Evolutionary conservation across 75 land plant genomes (phyloP), one percentile per base, ranked within the genome.

Genomic region (Azolla pinnata): DNA sequence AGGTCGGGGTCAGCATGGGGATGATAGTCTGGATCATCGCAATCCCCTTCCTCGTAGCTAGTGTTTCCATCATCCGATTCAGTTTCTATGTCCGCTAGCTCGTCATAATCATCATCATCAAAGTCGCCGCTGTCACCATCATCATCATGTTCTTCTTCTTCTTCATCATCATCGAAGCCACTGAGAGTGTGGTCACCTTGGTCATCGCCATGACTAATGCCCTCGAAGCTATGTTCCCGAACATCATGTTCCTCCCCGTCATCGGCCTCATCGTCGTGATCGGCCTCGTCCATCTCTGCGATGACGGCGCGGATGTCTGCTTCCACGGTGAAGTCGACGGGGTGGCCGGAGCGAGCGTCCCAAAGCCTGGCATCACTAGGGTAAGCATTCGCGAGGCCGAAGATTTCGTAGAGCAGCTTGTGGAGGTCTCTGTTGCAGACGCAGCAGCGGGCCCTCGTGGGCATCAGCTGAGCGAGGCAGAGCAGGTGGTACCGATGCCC

Each of bases 391-490:
- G 29, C 54, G 1, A 52, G 24, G 5, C 54, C 54, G 27, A 52
- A 52, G 54, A 52, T 14, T 29, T 52, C 54, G 14, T 52, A 52
- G 29, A 52, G 27, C 29, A 52, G 26, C 54, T 52, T 52, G 29
- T 52, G 54, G 12, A 52, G 29, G 25, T 52, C 54, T 27, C 27
- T 18, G 27, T 52, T 52, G 29, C 54, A 52, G 14, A 52, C 29
- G 14, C 54, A 52, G 14, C 54, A 52, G 7, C 54, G 24, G 18
- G 54, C 2, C 24, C 54, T 23, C 1, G 29, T 26, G 12, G 54
- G 54, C 54, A 52, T 52, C 54, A 52, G 29, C 27, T 52, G 54
- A 9, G 29, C 54, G 27, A 52, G 54, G 29, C 54, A 52, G 4
- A 52, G 1, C 24, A 52, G 54, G 14, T 52, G 54, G 29, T 52